Percentiles rank a stretch among this genome's conserved stretches.
Evolutionary conservation across 2,329 filamentous ascomycete genomes (phyloP).

Genomic region (Elsinoe fawcettii): DNA sequence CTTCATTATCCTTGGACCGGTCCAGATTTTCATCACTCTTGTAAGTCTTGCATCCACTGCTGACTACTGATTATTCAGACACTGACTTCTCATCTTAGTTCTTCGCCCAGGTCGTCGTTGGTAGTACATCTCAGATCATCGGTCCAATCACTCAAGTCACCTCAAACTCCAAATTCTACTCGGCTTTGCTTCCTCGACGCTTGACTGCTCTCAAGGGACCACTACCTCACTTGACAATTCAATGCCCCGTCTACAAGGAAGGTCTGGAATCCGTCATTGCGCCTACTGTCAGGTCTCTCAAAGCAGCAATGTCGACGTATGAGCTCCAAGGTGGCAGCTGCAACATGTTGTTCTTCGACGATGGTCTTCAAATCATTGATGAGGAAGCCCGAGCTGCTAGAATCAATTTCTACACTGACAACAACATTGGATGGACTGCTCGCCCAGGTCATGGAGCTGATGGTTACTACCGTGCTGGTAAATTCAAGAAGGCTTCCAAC

Average conservation of each 20-base stretch:
- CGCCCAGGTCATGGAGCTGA: constrained; percentile 44
- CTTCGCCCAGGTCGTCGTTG: constrained; percentile 70
- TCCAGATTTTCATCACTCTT: constrained; percentile 73
- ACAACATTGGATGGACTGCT: constrained; percentile 46
- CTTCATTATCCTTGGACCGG: constrained; percentile 57
- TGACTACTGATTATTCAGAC: neutral
- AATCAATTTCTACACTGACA: constrained; percentile 44
- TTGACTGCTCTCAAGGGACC: constrained; percentile 40
- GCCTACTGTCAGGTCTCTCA: constrained; percentile 70
- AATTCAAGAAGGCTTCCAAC: constrained; percentile 64
- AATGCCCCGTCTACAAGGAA: constrained; percentile 85
- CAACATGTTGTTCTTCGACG: constrained; percentile 68
- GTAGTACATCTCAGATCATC: constrained; percentile 66
- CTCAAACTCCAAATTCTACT: constrained; percentile 75
- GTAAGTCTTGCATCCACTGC: constrained; percentile 24
- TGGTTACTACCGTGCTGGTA: constrained; percentile 49
- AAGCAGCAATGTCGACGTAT: constrained; percentile 68
- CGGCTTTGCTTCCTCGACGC: constrained; percentile 57
- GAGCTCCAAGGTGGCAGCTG: constrained; percentile 68
- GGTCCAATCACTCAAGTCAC: constrained; percentile 67
- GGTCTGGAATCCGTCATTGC: constrained; percentile 66
- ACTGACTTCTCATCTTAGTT: constrained; percentile 39
- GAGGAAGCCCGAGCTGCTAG: constrained; percentile 37
- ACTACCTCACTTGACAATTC: constrained; percentile 65
- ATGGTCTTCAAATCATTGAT: constrained; percentile 60